Evolutionary conservation across 345 rosid genomes (phyloP).

Genomic region (Pistacia integerrima): DNA sequence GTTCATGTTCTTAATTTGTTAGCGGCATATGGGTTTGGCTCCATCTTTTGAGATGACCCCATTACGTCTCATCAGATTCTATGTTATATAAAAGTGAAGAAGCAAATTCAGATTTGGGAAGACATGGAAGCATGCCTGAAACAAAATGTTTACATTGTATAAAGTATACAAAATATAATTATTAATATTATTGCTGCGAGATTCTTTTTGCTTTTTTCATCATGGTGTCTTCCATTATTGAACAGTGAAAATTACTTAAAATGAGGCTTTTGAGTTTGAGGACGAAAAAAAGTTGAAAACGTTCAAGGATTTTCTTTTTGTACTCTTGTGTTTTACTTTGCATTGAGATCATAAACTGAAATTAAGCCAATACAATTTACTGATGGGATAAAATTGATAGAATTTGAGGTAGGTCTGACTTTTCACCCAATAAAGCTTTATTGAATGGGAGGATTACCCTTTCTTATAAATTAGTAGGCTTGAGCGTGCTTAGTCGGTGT

Average conservation of each 20-base stretch:
- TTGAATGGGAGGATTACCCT: no score
- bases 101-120: not conserved
- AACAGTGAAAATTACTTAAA: not conserved
- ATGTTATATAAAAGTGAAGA: not conserved
- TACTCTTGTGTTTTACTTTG: not conserved
- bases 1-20: not conserved
- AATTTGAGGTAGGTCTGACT: no score
- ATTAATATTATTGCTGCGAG: not conserved
- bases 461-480: no score
- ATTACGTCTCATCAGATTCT: slow-evolving; percentile 3
- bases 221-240: slow-evolving; percentile 16
- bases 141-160: no score
- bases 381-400: not conserved
- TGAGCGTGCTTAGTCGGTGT: no score
- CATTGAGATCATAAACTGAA: not conserved
- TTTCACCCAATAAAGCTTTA: no score
- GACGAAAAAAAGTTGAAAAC: not conserved
- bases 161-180: not conserved
- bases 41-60: slow-evolving; percentile 11
- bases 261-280: not conserved
- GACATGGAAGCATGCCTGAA: not conserved
- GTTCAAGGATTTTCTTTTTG: slow-evolving; percentile 8
- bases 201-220: slow-evolving; percentile 14
- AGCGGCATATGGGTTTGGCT: not conserved
- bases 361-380: not conserved